A percentile compares a stretch with the other conserved stretches of the same genome.
Evolutionary conservation across 768 basidiomycete species (phyloP).

Genomic region (Trametes maxima): DNA sequence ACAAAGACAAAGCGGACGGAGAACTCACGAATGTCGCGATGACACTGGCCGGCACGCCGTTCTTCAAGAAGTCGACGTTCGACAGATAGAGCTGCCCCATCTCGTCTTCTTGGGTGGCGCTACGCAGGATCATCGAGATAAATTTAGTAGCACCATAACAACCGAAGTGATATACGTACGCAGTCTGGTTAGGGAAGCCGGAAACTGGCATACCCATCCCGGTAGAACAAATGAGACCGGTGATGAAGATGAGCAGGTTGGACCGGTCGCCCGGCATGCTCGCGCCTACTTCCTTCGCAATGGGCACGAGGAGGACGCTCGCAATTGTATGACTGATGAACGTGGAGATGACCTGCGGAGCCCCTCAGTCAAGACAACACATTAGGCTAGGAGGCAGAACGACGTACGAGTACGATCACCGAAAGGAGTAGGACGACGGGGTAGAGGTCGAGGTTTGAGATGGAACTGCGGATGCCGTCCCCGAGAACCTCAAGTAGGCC

Average conservation of each 20-base stretch:
- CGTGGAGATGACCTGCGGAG: constrained; percentile 76
- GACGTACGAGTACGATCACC: constrained; percentile 33
- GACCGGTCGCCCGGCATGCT: constrained; percentile 63
- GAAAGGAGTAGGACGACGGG: constrained; percentile 67
- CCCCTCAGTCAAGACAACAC: neutral
- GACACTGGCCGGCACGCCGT: constrained; percentile 92
- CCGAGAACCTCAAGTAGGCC: constrained; percentile 86
- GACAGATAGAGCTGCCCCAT: constrained; percentile 86
- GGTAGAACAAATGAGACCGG: constrained; percentile 87
- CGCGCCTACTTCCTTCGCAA: constrained; percentile 88
- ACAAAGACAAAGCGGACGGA: constrained; percentile 6
- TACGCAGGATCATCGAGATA: constrained; percentile 32
- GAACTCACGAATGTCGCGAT: constrained; percentile 75
- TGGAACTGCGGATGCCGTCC: constrained; percentile 53
- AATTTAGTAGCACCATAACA: constrained; percentile 12
- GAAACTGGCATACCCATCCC: constrained; percentile 99
- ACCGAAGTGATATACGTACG: constrained; percentile 55
- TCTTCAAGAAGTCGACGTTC: constrained; percentile 89
- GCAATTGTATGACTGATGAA: constrained; percentile 99
- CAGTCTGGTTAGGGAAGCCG: constrained; percentile 98
- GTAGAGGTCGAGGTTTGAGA: constrained; percentile 66
- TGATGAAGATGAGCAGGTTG: constrained; percentile 90
- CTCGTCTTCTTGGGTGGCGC: constrained; percentile 93
- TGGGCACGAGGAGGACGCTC: constrained; percentile 94
- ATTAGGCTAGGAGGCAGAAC: neutral